Evolutionary conservation across 1,139 yeast genomes (phyloP).

Genomic region (Blastobotrys illinoisensis): DNA sequence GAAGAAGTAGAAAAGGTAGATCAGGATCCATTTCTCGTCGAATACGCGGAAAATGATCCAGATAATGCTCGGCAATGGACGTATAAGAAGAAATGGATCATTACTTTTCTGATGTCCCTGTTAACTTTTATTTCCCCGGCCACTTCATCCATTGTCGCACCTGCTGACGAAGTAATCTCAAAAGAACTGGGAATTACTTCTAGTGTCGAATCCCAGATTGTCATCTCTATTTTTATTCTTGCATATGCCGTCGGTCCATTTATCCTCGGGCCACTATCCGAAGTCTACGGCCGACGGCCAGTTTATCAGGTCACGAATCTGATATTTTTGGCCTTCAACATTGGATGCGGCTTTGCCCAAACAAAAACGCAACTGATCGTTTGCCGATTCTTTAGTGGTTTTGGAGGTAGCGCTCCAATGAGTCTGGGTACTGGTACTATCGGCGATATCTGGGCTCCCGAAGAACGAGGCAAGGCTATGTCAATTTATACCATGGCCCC

Average conservation of each 20-base stretch:
- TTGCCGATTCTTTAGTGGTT: constrained; percentile 83
- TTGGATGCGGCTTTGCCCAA: constrained; percentile 83
- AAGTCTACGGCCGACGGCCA: constrained; percentile 79
- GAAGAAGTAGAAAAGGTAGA: background rate
- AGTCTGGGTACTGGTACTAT: constrained; percentile 87
- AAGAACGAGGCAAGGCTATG: constrained; percentile 81
- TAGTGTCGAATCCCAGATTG: constrained; percentile 74
- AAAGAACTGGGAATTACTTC: constrained; percentile 55
- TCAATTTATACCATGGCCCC: constrained; percentile 91
- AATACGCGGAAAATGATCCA: constrained; percentile 66
- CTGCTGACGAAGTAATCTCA: constrained; percentile 51
- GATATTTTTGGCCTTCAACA: constrained; percentile 58
- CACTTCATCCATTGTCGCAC: constrained; percentile 79
- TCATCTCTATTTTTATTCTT: constrained; percentile 81
- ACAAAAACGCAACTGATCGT: constrained; percentile 76
- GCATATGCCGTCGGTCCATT: constrained; percentile 88
- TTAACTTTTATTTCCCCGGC: constrained; percentile 83
- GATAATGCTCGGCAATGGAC: constrained; percentile 88
- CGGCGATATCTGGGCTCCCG: constrained; percentile 76
- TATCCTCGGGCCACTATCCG: constrained; percentile 86
- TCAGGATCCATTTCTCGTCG: constrained; percentile 7
- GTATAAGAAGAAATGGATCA: constrained; percentile 50
- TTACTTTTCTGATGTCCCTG: constrained; percentile 59
- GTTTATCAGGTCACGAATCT: constrained; percentile 62
- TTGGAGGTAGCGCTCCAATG: constrained; percentile 76